Conservation (phyloP, 176 grass and related monocot species). For the Pharus latifolius region DNA sequence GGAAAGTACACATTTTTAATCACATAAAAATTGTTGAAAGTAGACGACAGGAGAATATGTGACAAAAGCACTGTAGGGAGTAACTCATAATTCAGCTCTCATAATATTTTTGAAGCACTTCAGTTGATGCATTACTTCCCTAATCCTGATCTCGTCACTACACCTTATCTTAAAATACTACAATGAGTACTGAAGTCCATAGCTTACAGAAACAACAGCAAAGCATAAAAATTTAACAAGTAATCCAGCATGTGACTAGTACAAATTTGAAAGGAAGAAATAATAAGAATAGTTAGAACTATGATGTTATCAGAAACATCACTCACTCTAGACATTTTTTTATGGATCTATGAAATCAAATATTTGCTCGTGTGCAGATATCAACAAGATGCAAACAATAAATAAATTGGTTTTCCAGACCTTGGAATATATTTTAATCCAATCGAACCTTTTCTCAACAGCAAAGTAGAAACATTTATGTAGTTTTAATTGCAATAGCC, state of each 20-base stretch:
- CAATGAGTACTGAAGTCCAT: background rate
- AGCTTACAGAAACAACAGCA: background rate
- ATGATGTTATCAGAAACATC: background rate
- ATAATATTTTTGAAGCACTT: background rate
- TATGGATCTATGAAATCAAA: background rate
- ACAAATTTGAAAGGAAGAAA: background rate
- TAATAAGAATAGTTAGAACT: background rate
- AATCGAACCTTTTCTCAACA: background rate
- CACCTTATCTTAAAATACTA: background rate
- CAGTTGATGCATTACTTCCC: background rate
- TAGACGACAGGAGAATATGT: background rate
- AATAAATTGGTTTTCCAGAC: background rate
- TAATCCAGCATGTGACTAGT: background rate
- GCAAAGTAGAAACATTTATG: background rate
- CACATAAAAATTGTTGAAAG: too few species aligned
- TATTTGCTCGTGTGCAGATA: background rate
- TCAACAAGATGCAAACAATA: background rate
- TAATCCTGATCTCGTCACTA: background rate
- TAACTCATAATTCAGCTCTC: background rate
- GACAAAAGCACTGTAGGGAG: background rate
- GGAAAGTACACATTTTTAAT: background rate
- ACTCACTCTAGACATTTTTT: background rate
- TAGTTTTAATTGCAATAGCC: background rate
- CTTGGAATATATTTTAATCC: background rate
- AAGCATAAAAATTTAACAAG: background rate